Evolutionary conservation across 352 stramenopile genomes (phyloP).

Genomic region (Pythium graminicola): DNA sequence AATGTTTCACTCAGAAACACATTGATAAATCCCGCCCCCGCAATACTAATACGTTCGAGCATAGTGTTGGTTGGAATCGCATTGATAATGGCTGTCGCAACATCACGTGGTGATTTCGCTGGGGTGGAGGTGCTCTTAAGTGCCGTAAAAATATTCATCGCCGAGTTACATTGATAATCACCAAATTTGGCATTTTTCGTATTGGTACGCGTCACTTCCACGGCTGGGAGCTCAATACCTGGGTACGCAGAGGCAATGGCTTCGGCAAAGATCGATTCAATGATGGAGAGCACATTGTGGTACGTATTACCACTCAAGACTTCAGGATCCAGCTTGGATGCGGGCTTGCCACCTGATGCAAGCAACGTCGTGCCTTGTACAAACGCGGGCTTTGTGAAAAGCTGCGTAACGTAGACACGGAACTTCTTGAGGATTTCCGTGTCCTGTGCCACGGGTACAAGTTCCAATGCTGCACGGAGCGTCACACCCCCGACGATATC

Average conservation of each 20-base stretch:
- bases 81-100: conserved; percentile 88
- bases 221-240: conserved; percentile 38
- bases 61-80: conserved; percentile 75
- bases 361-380: conserved; percentile 40
- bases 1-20: conserved; percentile 88
- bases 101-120: conserved; percentile 66
- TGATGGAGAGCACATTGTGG: conserved; percentile 67
- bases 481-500: conserved; percentile 70
- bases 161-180: conserved; percentile 98
- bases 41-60: conserved; percentile 88
- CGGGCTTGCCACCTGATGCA: conserved; percentile 35
- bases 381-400: conserved; percentile 47
- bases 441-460: conserved; percentile 46
- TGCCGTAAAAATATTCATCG: conserved; percentile 95
- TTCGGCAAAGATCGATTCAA: conserved; percentile 69
- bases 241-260: conserved; percentile 70
- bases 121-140: conserved; percentile 89
- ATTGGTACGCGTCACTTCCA: conserved; percentile 69
- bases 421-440: conserved; percentile 44
- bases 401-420: conserved; percentile 57
- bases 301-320: conserved; percentile 54
- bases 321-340: conserved; percentile 46
- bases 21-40: conserved; percentile 98
- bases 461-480: conserved; percentile 49
- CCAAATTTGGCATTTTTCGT: conserved; percentile 79